Evolutionary conservation across 2,329 filamentous ascomycete genomes (phyloP).

Genomic region (Ascochyta koolunga): DNA sequence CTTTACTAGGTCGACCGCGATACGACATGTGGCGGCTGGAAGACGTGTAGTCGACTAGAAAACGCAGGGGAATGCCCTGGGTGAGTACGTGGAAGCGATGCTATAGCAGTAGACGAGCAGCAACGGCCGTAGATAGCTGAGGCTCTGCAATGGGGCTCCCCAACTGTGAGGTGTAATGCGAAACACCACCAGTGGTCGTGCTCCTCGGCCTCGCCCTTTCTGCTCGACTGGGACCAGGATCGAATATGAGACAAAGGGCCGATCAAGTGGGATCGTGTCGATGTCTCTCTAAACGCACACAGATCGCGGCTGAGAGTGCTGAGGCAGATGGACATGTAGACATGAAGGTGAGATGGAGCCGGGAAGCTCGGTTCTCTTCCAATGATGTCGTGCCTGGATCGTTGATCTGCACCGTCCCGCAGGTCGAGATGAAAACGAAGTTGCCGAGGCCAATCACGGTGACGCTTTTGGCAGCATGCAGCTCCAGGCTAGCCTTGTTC

Average conservation of each 20-base stretch:
- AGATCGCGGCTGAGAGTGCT: neutral
- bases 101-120: neutral
- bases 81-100: neutral
- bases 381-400: constrained; percentile 5
- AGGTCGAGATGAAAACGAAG: neutral
- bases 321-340: neutral
- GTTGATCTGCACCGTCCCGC: constrained; percentile 8
- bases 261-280: neutral
- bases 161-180: neutral
- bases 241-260: neutral
- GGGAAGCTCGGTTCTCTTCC: constrained; percentile 6
- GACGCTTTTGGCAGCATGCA: neutral
- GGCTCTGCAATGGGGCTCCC: neutral
- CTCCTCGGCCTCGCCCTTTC: neutral
- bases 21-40: constrained; percentile 36
- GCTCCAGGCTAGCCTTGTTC: neutral
- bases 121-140: neutral
- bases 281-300: neutral
- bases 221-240: neutral
- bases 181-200: constrained; percentile 1
- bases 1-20: constrained; percentile 45
- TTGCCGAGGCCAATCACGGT: constrained; percentile 10
- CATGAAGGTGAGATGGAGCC: constrained; percentile 2
- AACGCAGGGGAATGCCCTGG: neutral
- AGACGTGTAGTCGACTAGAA: neutral